These are phyloP conservation scores for Nakazawaea wyomingensis DNA, from an alignment of 805 yeast species.

Conservation along the genomic window DNA sequence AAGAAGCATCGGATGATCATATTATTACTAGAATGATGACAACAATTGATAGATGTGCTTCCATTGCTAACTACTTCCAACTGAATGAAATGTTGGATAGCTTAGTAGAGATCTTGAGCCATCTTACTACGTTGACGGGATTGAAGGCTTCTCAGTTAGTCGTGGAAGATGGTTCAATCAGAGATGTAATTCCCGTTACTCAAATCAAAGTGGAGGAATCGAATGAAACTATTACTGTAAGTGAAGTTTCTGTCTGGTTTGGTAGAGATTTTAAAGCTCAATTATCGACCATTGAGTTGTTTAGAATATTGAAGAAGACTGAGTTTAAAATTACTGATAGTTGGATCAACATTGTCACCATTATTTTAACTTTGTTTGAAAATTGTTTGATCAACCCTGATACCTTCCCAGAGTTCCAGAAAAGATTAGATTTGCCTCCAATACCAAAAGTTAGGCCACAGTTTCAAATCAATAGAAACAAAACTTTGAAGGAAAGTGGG, in stretches of 20 bases:
- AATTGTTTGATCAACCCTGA: slow-evolving; percentile 68
- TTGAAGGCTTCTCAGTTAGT: slow-evolving; percentile 24
- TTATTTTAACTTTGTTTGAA: slow-evolving; percentile 62
- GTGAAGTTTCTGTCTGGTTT: slow-evolving; percentile 75
- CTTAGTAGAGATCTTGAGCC: slow-evolving; percentile 61
- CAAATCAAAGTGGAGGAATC: slow-evolving; percentile 47
- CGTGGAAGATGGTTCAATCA: slow-evolving; percentile 24
- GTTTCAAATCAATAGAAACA: slow-evolving; percentile 55
- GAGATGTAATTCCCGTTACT: slow-evolving; percentile 40
- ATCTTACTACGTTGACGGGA: slow-evolving; percentile 60
- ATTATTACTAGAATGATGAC: slow-evolving; percentile 83
- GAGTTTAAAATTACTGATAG: slow-evolving; percentile 39
- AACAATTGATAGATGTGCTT: slow-evolving; percentile 80
- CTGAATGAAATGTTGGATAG: slow-evolving; percentile 55
- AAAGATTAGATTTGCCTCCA: slow-evolving; percentile 42
- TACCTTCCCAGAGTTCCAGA: slow-evolving; percentile 61
- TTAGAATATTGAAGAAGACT: slow-evolving; percentile 65
- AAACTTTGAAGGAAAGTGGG: slow-evolving; percentile 67
- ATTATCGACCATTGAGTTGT: slow-evolving; percentile 77
- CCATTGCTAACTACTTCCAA: slow-evolving; percentile 62
- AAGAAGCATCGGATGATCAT: slow-evolving; percentile 86
- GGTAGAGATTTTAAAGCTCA: slow-evolving; percentile 93
- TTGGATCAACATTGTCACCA: slow-evolving; percentile 59
- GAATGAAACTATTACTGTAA: slow-evolving; percentile 61
- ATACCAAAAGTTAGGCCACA: slow-evolving; percentile 64